Evolutionary conservation across 2,329 filamentous ascomycete genomes (phyloP).

Genomic region (Alternaria sp.): DNA sequence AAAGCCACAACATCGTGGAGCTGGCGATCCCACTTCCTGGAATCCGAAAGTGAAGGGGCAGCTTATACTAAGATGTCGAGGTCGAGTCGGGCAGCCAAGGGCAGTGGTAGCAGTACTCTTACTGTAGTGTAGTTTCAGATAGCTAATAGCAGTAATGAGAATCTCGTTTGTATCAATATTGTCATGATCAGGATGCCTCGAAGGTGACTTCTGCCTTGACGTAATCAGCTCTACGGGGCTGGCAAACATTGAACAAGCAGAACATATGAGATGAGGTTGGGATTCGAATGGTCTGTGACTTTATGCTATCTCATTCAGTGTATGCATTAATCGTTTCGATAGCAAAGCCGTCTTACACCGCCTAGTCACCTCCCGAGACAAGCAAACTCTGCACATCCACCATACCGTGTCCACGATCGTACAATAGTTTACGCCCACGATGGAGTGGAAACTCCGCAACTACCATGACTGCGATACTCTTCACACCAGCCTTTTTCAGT

Average conservation of each 20-base stretch:
- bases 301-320: no score
- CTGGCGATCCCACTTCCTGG: neutral
- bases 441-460: constrained; percentile 66
- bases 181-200: neutral
- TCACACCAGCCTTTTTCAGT: constrained; percentile 50
- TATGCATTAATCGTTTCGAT: neutral
- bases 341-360: neutral
- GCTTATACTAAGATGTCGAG: neutral
- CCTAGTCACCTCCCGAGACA: constrained; percentile 52
- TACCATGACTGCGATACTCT: constrained; percentile 58
- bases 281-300: no score
- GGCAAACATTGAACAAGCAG: neutral
- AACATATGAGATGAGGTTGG: no score
- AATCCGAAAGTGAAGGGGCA: neutral
- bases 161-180: neutral
- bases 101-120: neutral
- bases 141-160: neutral
- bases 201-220: neutral
- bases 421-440: constrained; percentile 57
- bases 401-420: constrained; percentile 56
- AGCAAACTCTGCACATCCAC: constrained; percentile 61
- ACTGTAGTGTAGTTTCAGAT: neutral
- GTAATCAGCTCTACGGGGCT: neutral
- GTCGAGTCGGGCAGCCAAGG: neutral
- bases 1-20: neutral